Evolutionary conservation across 2,329 filamentous ascomycete species (phyloP), one percentile per base, ranked within the genome.

Genomic region (Macrophomina phaseolina): DNA sequence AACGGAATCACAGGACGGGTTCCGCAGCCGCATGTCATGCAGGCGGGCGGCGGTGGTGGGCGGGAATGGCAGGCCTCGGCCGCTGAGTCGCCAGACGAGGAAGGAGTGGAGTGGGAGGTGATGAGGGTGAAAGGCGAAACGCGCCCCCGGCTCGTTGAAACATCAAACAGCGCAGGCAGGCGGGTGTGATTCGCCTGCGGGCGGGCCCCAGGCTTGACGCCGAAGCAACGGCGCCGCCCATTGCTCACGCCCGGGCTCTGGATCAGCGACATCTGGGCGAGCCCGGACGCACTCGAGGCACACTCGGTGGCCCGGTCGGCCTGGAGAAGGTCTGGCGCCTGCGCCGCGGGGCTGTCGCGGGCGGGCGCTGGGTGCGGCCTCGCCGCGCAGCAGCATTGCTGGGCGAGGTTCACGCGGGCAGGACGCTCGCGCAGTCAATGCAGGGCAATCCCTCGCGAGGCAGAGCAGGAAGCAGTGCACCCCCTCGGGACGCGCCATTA

Each of bases 401-500:
- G 36, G 4, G 36, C 2, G 36, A 38, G 36, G 36, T 12, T 23
- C 36, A 8, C 36, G 36, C 36, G 2, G n/a, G n/a, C n/a, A 28
- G 42, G 42, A 45, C 42, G 4, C 11, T n/a, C 23, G 23, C 23
- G 23, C 23, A 23, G 42, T 45, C 42, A 18, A 55, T 55, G 52
- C 52, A 55, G 52, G 52, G 32, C 52, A 55, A 38, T 55, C 52
- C 52, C 32, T 55, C 52, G 52, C 52, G 52, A 55, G 28, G 58
- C 58, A 49, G 18, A 48, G 34, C 45, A 34, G 46, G 42, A 48
- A 18, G 58, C 45, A 48, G 18, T 48, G 42, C 42, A 16, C 46
- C 30, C 58, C 30, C 58, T 36, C 58, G 32, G 58, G 58, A 62
- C 58, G 58, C 58, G 58, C 58, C 58, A 62, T 62, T 36, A 42